These are phyloP conservation scores for Pistacia integerrima DNA, from an alignment of 345 rosid genomes.

Conservation along the genomic window DNA sequence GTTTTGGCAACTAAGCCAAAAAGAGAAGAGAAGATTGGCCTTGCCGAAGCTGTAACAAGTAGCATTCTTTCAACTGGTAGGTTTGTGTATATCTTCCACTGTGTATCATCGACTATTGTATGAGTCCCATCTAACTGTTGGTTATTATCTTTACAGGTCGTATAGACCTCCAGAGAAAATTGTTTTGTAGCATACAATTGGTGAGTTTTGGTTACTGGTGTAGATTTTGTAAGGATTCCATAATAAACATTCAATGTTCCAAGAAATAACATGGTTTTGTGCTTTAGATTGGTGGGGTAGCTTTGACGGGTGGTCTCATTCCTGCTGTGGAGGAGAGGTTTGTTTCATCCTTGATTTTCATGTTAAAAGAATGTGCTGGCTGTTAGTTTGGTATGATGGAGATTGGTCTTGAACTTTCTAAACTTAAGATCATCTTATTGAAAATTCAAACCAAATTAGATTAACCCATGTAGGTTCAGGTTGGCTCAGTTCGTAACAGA, in stretches of 20 bases:
- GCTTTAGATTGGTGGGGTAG: constrained; percentile 90
- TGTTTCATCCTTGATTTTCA: constrained; percentile 17
- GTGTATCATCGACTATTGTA: constrained; percentile 11
- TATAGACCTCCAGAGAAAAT: constrained; percentile 83
- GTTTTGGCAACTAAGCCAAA: constrained; percentile 63
- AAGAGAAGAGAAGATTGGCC: constrained; percentile 95
- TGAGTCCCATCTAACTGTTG: constrained; percentile 16
- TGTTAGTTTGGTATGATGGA: neutral
- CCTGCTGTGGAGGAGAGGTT: constrained; percentile 89
- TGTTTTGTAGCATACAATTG: constrained; percentile 86
- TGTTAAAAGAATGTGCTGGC: neutral
- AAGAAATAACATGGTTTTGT: constrained; percentile 29
- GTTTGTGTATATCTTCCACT: constrained; percentile 14
- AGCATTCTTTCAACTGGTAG: constrained; percentile 92
- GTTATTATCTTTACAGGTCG: constrained; percentile 57
- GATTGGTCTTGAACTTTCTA: neutral
- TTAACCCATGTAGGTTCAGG: neutral
- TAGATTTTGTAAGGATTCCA: constrained; percentile 8
- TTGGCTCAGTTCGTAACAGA: neutral
- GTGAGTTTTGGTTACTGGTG: constrained; percentile 39
- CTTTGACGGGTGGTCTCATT: constrained; percentile 72
- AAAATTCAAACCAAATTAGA: neutral
- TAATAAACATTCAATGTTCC: constrained; percentile 5
- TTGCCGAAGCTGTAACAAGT: constrained; percentile 85
- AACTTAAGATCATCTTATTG: neutral